A percentile compares a stretch with the other conserved stretches of the same genome.
Conservation (phyloP, 106 monocot genomes). For the Acorus calamus region DNA sequence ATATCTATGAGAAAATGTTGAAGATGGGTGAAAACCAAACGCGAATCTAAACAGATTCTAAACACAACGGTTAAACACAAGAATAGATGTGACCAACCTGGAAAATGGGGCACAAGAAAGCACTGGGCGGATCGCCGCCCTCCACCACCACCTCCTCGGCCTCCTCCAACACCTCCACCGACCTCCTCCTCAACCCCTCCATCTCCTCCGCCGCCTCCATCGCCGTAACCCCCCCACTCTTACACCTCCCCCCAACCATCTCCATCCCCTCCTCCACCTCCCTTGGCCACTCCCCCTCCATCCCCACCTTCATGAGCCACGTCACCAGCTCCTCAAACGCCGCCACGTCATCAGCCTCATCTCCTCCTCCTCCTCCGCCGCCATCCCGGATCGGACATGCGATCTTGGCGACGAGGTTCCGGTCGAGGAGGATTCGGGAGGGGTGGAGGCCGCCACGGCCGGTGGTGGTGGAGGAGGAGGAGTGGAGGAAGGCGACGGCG, state of each 20-base stretch:
- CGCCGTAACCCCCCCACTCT: neutral
- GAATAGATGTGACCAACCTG: too few species aligned
- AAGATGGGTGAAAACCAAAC: too few species aligned
- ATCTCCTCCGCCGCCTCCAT: neutral
- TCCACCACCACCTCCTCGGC: neutral
- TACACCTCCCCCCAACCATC: neutral
- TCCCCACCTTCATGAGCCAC: neutral
- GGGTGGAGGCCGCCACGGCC: slow-evolving; percentile 1
- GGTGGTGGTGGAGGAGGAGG: neutral
- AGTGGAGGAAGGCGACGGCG: slow-evolving; percentile 9
- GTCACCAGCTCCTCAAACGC: neutral
- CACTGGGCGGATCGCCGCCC: neutral
- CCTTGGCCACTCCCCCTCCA: neutral
- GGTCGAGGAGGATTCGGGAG: neutral
- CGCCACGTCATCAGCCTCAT: neutral
- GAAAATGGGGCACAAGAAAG: too few species aligned
- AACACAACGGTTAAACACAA: too few species aligned
- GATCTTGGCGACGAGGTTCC: slow-evolving; percentile 1
- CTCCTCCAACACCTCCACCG: neutral
- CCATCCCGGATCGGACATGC: neutral
- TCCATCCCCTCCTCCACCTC: neutral
- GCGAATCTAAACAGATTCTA: too few species aligned
- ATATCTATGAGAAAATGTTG: too few species aligned
- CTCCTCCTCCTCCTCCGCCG: neutral
- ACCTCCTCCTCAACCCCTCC: neutral